Conservation (phyloP, 495 filamentous ascomycete genomes). For the Jackrogersella minutella region DNA sequence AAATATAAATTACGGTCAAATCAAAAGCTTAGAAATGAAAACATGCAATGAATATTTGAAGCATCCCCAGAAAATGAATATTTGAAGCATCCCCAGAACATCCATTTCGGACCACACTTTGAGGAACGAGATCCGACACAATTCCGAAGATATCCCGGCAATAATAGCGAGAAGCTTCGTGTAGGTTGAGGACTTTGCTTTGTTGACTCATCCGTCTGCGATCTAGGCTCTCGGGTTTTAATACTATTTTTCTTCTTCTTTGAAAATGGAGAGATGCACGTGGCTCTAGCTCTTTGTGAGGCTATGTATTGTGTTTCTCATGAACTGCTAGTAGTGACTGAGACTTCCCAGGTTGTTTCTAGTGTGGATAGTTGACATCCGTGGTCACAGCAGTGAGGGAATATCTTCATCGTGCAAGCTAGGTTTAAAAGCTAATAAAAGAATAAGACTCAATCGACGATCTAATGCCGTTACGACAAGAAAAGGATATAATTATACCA, state of each 20-base stretch:
- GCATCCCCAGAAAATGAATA: too few species aligned
- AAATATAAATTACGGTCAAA: too few species aligned
- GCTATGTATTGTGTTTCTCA: background rate
- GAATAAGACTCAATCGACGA: background rate
- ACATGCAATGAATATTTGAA: too few species aligned
- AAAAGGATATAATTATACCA: background rate
- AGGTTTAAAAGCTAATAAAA: background rate
- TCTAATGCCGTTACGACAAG: background rate
- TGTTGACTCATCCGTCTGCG: background rate
- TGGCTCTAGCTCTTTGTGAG: too few species aligned
- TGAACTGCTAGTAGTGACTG: background rate
- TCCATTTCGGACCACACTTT: too few species aligned
- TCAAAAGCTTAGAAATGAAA: too few species aligned
- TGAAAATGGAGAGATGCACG: background rate
- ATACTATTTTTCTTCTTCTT: background rate
- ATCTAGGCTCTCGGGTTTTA: background rate
- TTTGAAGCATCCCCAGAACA: too few species aligned
- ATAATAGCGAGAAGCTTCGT: background rate
- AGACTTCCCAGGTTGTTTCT: slow-evolving; percentile 1
- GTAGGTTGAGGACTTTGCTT: background rate
- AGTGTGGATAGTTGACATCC: background rate
- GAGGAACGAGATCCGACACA: slow-evolving; percentile 2
- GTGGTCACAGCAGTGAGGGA: slow-evolving; percentile 2
- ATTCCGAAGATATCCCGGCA: slow-evolving; percentile 9
- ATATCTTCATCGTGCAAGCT: background rate